These are phyloP conservation scores for Pythium sp. DNA, from an alignment of 352 stramenopile species.

Conservation along the genomic window DNA sequence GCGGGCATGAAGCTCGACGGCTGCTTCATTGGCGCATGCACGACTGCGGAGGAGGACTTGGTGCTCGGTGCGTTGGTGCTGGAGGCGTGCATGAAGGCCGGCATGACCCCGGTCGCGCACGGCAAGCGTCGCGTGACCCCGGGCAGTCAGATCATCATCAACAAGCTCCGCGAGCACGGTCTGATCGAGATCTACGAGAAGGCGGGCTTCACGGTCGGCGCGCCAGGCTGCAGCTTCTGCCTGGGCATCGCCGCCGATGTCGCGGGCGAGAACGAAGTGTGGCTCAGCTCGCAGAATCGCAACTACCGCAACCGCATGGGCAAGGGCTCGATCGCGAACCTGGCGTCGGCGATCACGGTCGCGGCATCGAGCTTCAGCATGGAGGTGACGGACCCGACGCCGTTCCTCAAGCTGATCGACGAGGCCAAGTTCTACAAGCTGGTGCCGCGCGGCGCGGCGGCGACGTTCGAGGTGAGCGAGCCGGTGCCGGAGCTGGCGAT, in stretches of 20 bases:
- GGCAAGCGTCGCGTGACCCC: slow-evolving; percentile 79
- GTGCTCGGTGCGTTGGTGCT: slow-evolving; percentile 78
- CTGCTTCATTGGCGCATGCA: slow-evolving; percentile 87
- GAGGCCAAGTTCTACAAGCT: slow-evolving; percentile 60
- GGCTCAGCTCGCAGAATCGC: slow-evolving; percentile 81
- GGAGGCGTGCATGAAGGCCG: slow-evolving; percentile 68
- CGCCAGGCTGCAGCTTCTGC: slow-evolving; percentile 79
- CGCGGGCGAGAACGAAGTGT: slow-evolving; percentile 78
- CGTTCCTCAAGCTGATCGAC: slow-evolving; percentile 74
- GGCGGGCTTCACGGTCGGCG: slow-evolving; percentile 74
- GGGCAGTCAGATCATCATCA: slow-evolving; percentile 75
- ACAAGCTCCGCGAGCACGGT: slow-evolving; percentile 75
- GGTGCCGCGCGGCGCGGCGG: slow-evolving; percentile 46
- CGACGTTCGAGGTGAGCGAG: slow-evolving; percentile 46
- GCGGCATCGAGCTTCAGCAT: slow-evolving; percentile 83
- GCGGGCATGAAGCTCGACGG: slow-evolving; percentile 74
- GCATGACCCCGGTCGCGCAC: slow-evolving; percentile 48
- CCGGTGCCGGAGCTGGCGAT: slow-evolving; percentile 48
- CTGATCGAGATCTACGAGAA: slow-evolving; percentile 78
- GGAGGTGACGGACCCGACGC: slow-evolving; percentile 71
- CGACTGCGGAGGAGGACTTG: slow-evolving; percentile 78
- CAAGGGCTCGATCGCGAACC: slow-evolving; percentile 74
- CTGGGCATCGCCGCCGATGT: slow-evolving; percentile 83
- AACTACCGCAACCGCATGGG: slow-evolving; percentile 90
- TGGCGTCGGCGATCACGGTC: slow-evolving; percentile 77